Evolutionary conservation across 805 yeast species (phyloP).

Genomic region (Candida ovalis): DNA sequence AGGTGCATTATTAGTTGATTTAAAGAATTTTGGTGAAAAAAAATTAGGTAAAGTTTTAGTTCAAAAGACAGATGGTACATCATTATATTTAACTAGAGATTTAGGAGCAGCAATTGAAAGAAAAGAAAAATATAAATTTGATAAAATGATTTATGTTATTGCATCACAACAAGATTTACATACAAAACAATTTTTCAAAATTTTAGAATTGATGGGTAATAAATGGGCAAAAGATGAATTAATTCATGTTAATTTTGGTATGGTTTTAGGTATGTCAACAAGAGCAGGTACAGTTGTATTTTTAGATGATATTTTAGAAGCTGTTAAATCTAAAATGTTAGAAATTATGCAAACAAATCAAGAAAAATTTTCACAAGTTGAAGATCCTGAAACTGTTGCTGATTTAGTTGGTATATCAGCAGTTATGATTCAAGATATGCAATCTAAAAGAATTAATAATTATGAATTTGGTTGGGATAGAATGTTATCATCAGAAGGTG

Average conservation of each 20-base stretch:
- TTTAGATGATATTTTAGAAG: slow-evolving; percentile 88
- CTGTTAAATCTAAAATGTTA: slow-evolving; percentile 90
- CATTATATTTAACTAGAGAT: slow-evolving; percentile 91
- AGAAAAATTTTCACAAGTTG: slow-evolving; percentile 87
- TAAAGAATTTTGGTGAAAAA: slow-evolving; percentile 73
- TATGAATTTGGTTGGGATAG: slow-evolving; percentile 97
- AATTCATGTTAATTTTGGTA: slow-evolving; percentile 89
- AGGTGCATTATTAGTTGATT: slow-evolving; percentile 87
- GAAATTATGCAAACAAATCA: slow-evolving; percentile 93
- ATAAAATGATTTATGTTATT: slow-evolving; percentile 93
- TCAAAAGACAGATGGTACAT: slow-evolving; percentile 93
- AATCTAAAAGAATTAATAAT: slow-evolving; percentile 92
- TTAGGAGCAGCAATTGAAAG: slow-evolving; percentile 95
- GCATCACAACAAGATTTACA: slow-evolving; percentile 97
- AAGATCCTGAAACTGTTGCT: slow-evolving; percentile 90
- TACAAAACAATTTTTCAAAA: slow-evolving; percentile 89
- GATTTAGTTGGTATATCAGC: slow-evolving; percentile 96
- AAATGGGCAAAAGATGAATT: slow-evolving; percentile 72
- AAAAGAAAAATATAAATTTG: slow-evolving; percentile 77
- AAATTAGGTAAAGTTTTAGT: slow-evolving; percentile 91
- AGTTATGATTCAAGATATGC: slow-evolving; percentile 99
- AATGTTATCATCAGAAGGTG: slow-evolving; percentile 98
- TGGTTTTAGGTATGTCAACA: slow-evolving; percentile 98
- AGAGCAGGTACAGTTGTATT: slow-evolving; percentile 99
- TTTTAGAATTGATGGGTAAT: slow-evolving; percentile 83